Base-by-base conservation (phyloP, 495 filamentous ascomycete species). In the Penicillium samsonianum region DNA sequence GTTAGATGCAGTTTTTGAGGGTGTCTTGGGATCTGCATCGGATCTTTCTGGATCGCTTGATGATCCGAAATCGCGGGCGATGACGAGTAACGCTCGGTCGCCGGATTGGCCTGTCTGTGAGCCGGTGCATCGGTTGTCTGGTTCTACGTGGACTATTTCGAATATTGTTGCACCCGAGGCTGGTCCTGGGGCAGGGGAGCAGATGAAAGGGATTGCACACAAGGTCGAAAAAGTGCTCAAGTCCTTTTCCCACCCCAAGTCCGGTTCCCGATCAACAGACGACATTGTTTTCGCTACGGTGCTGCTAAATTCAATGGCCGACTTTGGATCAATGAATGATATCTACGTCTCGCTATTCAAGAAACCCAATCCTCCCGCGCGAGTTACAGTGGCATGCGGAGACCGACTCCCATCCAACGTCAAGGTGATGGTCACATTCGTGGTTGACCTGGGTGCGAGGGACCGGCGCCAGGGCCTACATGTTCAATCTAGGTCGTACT, bases 401-500 rank as follows among this genome's bases (percentile, higher is more conserved):
- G 70, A 80, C 55, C 57, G 78, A 12, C 69, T 91, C 4, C 87
- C 90, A 0, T 37, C 65, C 1, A 74, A 74, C 26, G 71, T 82
- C 40, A 76, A 84, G 38, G 78, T 98, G 8, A 82, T 87, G 76
- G 71, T 87, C 30, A 84, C 84, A 25, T 77, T 79, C 52, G 67
- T 77, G 33, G 59, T 83, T 22, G 70, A 78, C 60, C 53, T 68
- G 16, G 73, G 77, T 11, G 19, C 62, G 6, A 65, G 70, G 40
- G 53, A 56, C 25, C 25, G 50, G 49, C 72, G 78, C 50, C 78
- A 79, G 11, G 86, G 86, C 2, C 80, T 99, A 1, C 94, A 99
- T 69, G 92, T 99, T 4, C 95, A 98, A 67, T 91, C 89, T 16
- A 81, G 89, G 25, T 94, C 90, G 4, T 97, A 98, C 79, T 99